Evolutionary conservation across 2,329 filamentous ascomycete species (phyloP).

Genomic region (Alternaria triticimaculans): DNA sequence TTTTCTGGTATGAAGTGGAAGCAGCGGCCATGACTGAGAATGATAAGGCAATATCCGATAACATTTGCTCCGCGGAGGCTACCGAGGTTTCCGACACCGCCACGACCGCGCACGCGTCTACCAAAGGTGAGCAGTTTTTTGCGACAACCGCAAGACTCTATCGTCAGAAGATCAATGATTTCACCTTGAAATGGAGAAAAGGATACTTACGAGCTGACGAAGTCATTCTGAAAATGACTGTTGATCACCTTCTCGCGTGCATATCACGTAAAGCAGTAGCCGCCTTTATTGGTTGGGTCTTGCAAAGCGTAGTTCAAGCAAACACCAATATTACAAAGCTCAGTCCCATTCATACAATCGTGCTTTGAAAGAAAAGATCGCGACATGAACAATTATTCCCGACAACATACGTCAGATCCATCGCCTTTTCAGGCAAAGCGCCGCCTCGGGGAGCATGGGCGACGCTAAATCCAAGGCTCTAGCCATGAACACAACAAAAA

Average conservation of each 20-base stretch:
- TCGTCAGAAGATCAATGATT: background rate
- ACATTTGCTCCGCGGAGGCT: background rate
- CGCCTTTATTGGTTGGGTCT: background rate
- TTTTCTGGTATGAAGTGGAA: background rate
- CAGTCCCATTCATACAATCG: background rate
- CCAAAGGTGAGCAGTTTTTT: background rate
- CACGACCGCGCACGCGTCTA: background rate
- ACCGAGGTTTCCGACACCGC: background rate
- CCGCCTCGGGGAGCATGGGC: background rate
- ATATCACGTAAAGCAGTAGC: background rate
- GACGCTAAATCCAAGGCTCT: background rate
- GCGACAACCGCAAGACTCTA: background rate
- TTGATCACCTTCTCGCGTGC: background rate
- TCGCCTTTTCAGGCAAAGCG: background rate
- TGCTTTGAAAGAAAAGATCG: background rate
- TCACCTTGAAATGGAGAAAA: background rate
- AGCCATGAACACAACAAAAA: background rate
- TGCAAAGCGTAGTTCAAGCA: background rate
- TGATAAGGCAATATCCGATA: background rate
- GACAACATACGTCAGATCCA: background rate
- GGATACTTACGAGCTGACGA: background rate
- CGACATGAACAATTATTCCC: background rate
- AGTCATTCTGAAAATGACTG: background rate
- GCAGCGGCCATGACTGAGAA: background rate
- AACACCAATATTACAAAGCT: background rate